These are phyloP conservation scores for Globisporangium spinosum DNA, from an alignment of 352 stramenopile genomes.

Conservation along the genomic window DNA sequence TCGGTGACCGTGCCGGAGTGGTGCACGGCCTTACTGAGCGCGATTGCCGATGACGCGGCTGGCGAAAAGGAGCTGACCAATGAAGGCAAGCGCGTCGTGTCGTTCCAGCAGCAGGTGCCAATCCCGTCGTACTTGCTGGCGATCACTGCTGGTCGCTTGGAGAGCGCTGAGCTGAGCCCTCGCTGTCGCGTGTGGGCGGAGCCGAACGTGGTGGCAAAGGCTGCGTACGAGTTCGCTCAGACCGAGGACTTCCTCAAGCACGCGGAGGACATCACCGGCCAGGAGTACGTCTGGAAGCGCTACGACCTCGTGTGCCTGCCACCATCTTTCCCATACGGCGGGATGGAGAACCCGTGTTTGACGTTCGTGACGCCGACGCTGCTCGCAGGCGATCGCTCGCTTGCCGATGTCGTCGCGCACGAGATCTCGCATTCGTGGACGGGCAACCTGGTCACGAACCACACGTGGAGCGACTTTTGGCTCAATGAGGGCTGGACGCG, in stretches of 20 bases:
- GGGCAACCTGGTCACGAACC: conserved; percentile 97
- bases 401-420: conserved; percentile 96
- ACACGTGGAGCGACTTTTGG: conserved; percentile 95
- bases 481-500: conserved; percentile 99
- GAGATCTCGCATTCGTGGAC: conserved; percentile 97
- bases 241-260: conserved; percentile 92
- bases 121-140: conserved; percentile 96
- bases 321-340: conserved; percentile 90
- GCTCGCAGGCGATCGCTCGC: conserved; percentile 91
- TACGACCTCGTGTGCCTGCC: conserved; percentile 97
- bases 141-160: conserved; percentile 89
- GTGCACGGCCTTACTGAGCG: conserved; percentile 93
- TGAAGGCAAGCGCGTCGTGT: conserved; percentile 6
- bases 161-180: conserved; percentile 82
- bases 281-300: conserved; percentile 93
- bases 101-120: conserved; percentile 82
- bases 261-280: conserved; percentile 90
- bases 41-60: conserved; percentile 32
- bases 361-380: conserved; percentile 97
- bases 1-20: conserved; percentile 87
- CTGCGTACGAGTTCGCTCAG: conserved; percentile 93
- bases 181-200: conserved; percentile 93
- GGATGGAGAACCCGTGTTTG: conserved; percentile 84
- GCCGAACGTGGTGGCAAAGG: conserved; percentile 89
- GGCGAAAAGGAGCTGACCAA: background rate